Evolutionary conservation across 257 asterid species (phyloP), one percentile per base, ranked within the genome.

Genomic region (Verbascum thapsus): DNA sequence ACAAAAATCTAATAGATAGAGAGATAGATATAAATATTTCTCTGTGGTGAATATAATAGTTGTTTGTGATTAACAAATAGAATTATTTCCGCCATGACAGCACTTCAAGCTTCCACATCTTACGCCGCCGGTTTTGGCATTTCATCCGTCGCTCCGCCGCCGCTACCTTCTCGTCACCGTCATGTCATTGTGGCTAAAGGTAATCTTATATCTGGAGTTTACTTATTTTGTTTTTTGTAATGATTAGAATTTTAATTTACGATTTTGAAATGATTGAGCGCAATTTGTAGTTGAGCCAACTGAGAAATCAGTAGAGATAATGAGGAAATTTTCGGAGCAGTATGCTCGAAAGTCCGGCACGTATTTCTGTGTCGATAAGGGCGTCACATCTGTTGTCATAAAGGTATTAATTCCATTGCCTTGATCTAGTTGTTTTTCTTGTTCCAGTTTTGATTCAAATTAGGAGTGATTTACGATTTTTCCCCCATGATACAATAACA

Each of bases 251-350:
- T n/a, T 50, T 50, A 40, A 23, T 38, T 16, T 10, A 38, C 40
- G 58, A 26, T 15, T 65, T 45, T 53, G 66, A 47, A 30, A 13
- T 74, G 38, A 40, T 53, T 76, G 52, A 43, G 61, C 8, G 71
- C 10, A 22, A 53, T 68, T 49, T 26, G 32, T 18, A 87, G 99
- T 50, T 75, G 99, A 88, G 69, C 99, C 99, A 35, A 61, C 95
- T 51, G 97, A 94, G 71, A 85, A 94, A 76, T 94, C 99, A 49
- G 91, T 94, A 16, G 97, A 94, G 35, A 37, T 86, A 55, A 94
- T 90, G 99, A 90, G 99, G 83, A 94, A 94, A 73, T 94, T 94
- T 69, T 94, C 99, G 70, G 99, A 90, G 84, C 99, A 88, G 87
- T 94, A 90, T 75, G 97, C 97, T 4, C 86, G 97, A 45, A 84